A percentile compares a stretch with the other conserved stretches of the same genome.
These are phyloP conservation scores for Diaporthe caulivora DNA, from an alignment of 2,329 filamentous ascomycete genomes.

Conservation along the genomic window DNA sequence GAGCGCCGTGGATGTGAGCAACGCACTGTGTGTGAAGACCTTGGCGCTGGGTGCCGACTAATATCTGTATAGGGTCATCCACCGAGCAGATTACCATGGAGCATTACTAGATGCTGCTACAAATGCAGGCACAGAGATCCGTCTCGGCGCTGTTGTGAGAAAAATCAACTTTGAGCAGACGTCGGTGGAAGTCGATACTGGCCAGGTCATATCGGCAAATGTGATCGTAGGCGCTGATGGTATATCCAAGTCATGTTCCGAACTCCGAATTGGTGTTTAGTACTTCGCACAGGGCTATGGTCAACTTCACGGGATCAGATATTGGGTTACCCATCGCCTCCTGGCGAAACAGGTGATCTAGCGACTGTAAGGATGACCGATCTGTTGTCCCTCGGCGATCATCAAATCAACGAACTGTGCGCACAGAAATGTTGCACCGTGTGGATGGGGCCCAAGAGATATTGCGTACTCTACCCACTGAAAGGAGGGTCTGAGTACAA, in stretches of 20 bases:
- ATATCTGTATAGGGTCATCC: constrained; percentile 18
- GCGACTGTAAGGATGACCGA: constrained; percentile 12
- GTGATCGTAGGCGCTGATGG: constrained; percentile 35
- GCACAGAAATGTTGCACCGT: background rate
- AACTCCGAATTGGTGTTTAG: background rate
- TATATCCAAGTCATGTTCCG: background rate
- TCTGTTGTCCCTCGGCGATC: constrained; percentile 22
- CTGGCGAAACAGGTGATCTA: background rate
- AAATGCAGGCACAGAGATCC: constrained; percentile 4
- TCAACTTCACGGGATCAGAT: background rate
- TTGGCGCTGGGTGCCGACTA: background rate
- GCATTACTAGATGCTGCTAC: constrained; percentile 32
- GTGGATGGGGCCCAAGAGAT: constrained; percentile 4
- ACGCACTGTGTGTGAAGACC: background rate
- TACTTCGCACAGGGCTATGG: constrained; percentile 14
- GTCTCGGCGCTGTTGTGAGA: constrained; percentile 20
- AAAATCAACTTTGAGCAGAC: constrained; percentile 27
- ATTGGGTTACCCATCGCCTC: constrained; percentile 2
- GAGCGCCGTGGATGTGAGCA: constrained; percentile 30
- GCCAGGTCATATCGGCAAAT: constrained; percentile 19
- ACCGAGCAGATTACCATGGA: constrained; percentile 36
- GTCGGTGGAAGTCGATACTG: constrained; percentile 26
- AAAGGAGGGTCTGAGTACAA: background rate
- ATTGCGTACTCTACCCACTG: background rate
- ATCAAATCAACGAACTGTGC: constrained; percentile 4